phyloP scores from a whole-genome alignment of 768 basidiomycete species.

The Podaxis pistillaris region DNA sequence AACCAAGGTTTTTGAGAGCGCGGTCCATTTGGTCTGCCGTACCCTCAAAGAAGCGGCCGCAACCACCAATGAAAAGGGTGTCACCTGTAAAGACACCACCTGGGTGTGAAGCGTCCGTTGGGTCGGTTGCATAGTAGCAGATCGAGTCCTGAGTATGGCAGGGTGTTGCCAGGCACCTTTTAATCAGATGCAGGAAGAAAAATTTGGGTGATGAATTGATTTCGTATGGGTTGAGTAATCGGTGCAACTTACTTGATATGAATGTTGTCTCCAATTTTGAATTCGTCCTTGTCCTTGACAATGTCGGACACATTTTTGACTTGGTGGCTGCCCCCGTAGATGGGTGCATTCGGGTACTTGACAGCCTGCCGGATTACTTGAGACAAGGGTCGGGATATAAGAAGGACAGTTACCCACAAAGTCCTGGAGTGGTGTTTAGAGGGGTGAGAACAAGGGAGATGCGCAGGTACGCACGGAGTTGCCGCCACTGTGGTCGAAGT shows the following conservation, averaged over 20 bases:
- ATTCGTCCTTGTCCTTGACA: conserved; percentile 80
- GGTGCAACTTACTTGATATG: conserved; percentile 47
- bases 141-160: conserved; percentile 98
- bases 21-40: conserved; percentile 76
- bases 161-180: conserved; percentile 80
- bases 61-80: conserved; percentile 86
- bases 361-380: conserved; percentile 30
- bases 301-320: conserved; percentile 65
- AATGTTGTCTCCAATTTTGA: conserved; percentile 67
- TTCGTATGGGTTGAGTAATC: conserved; percentile 9
- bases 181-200: background rate
- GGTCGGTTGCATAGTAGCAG: conserved; percentile 76
- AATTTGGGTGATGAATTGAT: background rate
- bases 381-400: background rate
- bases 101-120: conserved; percentile 45
- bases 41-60: conserved; percentile 95
- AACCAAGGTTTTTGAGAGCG: conserved; percentile 67
- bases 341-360: conserved; percentile 45
- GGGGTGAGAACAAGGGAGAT: background rate
- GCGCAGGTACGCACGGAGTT: conserved; percentile 55
- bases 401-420: conserved; percentile 44
- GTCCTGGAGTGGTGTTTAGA: conserved; percentile 30
- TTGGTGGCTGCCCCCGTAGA: conserved; percentile 81
- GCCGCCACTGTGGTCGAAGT: conserved; percentile 86
- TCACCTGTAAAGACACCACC: conserved; percentile 93